Evolutionary conservation across 1,284 basidiomycete genomes (phyloP).

Genomic region (Tylopilus microsporus): DNA sequence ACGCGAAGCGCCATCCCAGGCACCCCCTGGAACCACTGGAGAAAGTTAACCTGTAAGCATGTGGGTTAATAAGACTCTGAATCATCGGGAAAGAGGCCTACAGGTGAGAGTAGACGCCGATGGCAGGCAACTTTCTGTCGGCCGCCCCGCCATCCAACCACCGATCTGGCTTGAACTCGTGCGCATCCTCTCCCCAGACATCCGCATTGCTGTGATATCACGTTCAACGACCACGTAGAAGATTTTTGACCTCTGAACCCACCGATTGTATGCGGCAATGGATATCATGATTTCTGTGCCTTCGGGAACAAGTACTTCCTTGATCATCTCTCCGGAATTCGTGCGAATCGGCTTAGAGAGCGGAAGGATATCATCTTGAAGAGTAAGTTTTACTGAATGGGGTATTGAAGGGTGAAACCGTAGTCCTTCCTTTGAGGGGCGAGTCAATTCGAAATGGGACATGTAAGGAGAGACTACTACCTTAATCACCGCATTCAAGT

Average conservation of each 20-base stretch:
- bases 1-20: conserved; percentile 28
- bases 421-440: conserved; percentile 32
- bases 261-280: conserved; percentile 38
- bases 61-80: not conserved
- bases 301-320: conserved; percentile 33
- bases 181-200: conserved; percentile 48
- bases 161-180: conserved; percentile 47
- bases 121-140: conserved; percentile 33
- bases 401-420: conserved; percentile 35
- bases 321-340: conserved; percentile 32
- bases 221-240: not conserved
- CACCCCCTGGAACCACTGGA: conserved; percentile 39
- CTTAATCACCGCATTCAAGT: conserved; percentile 49
- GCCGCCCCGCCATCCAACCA: conserved; percentile 37
- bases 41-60: conserved; percentile 37
- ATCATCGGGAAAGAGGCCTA: conserved; percentile 17
- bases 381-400: conserved; percentile 33
- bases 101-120: conserved; percentile 51
- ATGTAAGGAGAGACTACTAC: conserved; percentile 20
- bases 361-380: conserved; percentile 42
- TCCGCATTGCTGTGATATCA: conserved; percentile 33
- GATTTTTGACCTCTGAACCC: not conserved
- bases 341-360: conserved; percentile 40
- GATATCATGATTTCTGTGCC: conserved; percentile 34
- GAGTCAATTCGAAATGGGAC: not conserved